These are phyloP conservation scores for Narthecium ossifragum DNA, from an alignment of 106 monocot genomes.

Conservation along the genomic window DNA sequence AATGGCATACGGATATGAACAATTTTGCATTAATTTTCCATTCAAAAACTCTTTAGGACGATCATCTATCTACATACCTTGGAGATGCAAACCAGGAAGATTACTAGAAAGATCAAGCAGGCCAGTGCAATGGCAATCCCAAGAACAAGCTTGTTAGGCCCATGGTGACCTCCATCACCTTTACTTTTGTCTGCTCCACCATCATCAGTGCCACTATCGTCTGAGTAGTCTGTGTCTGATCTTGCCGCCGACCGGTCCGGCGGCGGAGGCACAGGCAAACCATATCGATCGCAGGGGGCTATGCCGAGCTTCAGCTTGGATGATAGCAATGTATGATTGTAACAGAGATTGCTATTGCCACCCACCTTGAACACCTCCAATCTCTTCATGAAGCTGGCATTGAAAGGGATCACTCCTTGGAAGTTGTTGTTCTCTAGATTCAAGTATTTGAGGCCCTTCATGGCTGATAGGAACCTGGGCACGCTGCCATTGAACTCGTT, in stretches of 20 bases:
- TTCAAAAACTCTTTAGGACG: too few relatives aligned
- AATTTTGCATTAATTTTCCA: too few relatives aligned
- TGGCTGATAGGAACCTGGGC: conserved; percentile 37
- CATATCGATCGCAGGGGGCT: conserved; percentile 64
- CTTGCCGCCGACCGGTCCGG: conserved; percentile 16
- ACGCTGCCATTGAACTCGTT: conserved; percentile 78
- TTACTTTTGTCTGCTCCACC: not conserved
- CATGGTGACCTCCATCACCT: conserved; percentile 32
- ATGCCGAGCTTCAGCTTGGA: conserved; percentile 80
- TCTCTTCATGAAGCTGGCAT: conserved; percentile 47
- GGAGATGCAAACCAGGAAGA: conserved; percentile 23
- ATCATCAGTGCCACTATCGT: conserved; percentile 23
- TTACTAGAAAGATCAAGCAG: conserved; percentile 4
- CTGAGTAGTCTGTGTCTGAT: conserved; percentile 25
- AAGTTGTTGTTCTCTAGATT: conserved; percentile 76
- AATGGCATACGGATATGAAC: too few relatives aligned
- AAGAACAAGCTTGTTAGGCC: conserved; percentile 35
- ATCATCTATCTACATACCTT: conserved; percentile 63
- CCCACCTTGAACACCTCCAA: conserved; percentile 53
- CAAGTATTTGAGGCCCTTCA: conserved; percentile 32
- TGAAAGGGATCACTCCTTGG: conserved; percentile 74
- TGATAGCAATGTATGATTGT: conserved; percentile 50
- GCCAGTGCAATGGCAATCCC: conserved; percentile 2
- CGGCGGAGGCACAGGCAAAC: conserved; percentile 61
- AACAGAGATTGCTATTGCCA: conserved; percentile 77